These are phyloP conservation scores for Aspergillus sp. DNA, from an alignment of 2,329 filamentous ascomycete species.

Conservation along the genomic window DNA sequence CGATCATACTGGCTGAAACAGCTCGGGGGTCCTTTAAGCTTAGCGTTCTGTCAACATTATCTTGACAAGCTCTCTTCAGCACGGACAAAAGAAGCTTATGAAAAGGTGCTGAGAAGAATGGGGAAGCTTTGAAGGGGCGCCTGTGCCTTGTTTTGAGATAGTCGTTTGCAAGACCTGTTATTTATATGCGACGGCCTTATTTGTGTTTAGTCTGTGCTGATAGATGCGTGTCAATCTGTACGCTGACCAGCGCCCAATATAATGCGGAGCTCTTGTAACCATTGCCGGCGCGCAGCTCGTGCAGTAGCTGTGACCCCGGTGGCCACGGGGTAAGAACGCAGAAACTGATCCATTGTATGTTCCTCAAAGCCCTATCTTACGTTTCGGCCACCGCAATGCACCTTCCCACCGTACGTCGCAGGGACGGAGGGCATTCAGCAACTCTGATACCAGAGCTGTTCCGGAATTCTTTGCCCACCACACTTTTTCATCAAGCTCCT, in stretches of 20 bases:
- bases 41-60: slow-evolving; percentile 27
- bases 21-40: slow-evolving; percentile 31
- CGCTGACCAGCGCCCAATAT: neutral
- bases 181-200: neutral
- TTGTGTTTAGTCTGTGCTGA: neutral
- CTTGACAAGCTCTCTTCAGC: slow-evolving; percentile 25
- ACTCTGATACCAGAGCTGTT: slow-evolving; percentile 31
- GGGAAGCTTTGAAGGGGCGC: slow-evolving; percentile 21
- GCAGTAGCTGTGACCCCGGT: neutral
- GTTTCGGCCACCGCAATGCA: slow-evolving; percentile 33
- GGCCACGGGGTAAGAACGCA: neutral
- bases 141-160: neutral
- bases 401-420: slow-evolving; percentile 28
- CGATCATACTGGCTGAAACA: slow-evolving; percentile 37
- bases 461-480: slow-evolving; percentile 42
- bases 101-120: slow-evolving; percentile 17
- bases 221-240: neutral
- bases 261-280: neutral
- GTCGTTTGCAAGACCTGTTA: neutral
- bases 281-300: neutral
- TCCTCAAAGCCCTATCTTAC: slow-evolving; percentile 30
- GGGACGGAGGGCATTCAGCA: slow-evolving; percentile 24
- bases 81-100: slow-evolving; percentile 26
- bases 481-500: slow-evolving; percentile 31
- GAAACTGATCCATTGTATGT: neutral